Evolutionary conservation across 129 eudicot genomes (phyloP), one percentile per base, ranked within the genome.

Genomic region (Pittosporum tobira): DNA sequence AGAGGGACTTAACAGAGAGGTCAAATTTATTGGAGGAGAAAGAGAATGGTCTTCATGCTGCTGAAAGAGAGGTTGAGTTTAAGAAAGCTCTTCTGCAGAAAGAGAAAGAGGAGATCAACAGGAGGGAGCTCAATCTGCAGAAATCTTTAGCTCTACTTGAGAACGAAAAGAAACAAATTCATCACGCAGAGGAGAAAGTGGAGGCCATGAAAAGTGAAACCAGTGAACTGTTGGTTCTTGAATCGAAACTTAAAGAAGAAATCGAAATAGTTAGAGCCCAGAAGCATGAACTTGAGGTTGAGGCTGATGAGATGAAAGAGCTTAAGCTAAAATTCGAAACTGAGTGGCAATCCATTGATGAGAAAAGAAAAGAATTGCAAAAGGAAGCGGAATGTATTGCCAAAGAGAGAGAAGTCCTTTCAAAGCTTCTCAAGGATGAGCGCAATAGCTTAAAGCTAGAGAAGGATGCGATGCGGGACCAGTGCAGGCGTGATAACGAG

Each of bases 301-400:
- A 86, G 56, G 94, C 94, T 29, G 96, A 91, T 30, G 81, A 61
- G 57, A 63, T 91, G 64, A 86, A 87, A 67, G 69, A 67, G 12
- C 88, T 73, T 66, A 87, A 87, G 77, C 70, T 82, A 42, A 79
- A 81, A 22, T 87, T 91, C 61, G 99, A 91, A 78, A 52, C 79
- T 3, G 96, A 91, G 63, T 91, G 96, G 96, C 91, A 91, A 45
- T 27, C 69, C 29, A 76, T 91, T 16, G 96, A 91, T 72, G 99
- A 80, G 74, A 91, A 91, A 84, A 57, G 96, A 64, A 82, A 74
- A 66, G 96, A 84, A 62, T 54, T 91, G 16, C 63, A 63, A 36
- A 75, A 74, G 57, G 85, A 83, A 31, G 85, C 80, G 6, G 94
- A 81, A 26, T 82, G 76, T 47, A 70, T 91, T 42, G 94, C 74